Base-by-base conservation (phyloP, 768 basidiomycete genomes). In the Tylopilus rubrobrunneus region DNA sequence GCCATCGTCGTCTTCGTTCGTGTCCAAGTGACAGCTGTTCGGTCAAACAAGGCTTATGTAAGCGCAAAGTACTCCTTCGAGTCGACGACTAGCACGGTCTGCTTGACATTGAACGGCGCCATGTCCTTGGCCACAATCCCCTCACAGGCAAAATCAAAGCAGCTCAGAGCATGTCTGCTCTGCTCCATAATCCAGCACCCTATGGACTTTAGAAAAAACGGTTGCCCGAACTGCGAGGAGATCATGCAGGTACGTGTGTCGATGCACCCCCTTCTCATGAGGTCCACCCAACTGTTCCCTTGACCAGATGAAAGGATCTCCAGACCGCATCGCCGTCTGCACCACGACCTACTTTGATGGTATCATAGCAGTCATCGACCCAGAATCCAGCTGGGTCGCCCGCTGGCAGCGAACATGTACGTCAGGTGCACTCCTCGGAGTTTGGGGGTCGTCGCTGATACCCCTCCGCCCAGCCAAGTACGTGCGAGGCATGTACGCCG, bases 211-310 rank as follows among this genome's bases (percentile, higher is more conserved):
- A 76, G 86, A 41, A 85, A 82, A 62, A 73, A 76, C 21, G 97
- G 97, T 6, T 99, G 97, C 68, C 96, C 96, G 42, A 99, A 99
- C 69, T 99, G 97, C 66, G 96, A 98, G 62, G 92, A 96, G 67
- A 78, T 95, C 60, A 81, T 98, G 69, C 88, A 94, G 78, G 96
- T 95, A 55, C 51, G 81, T 68, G 25, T 5, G 7, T 29, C 36
- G 36, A 36, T 8, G 28, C 23, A 27, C 54, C 15, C 36, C 15
- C 36, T 7, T 49, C 5, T 47, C 14, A 5, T 28, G 46, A 12
- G 25, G n/a, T 56, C 37, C 46, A 36, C 31, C 31, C 21, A 29
- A 49, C 19, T 15, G n/a, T 45, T 33, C 33, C 43, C 19, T 49
- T 40, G 21, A 45, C 51, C 60, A 98, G 95, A 86, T 98, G 84